These are phyloP conservation scores for Hypsizygus marmoreus DNA, from an alignment of 768 basidiomycete genomes.

Conservation along the genomic window DNA sequence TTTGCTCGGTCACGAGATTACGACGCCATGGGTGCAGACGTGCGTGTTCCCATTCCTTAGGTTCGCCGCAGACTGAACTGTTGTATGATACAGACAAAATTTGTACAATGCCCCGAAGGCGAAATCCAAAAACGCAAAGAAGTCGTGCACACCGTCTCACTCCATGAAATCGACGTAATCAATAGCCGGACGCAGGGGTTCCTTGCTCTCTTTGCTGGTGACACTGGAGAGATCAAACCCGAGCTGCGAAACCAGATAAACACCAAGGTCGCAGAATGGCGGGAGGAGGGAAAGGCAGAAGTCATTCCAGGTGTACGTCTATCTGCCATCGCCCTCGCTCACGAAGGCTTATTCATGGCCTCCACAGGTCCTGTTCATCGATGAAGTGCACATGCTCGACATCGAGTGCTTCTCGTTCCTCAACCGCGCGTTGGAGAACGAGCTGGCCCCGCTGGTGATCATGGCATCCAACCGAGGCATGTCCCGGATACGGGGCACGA, in stretches of 20 bases:
- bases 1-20: constrained; percentile 98
- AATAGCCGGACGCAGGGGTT: constrained; percentile 99
- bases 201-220: constrained; percentile 91
- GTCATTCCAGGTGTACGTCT: constrained; percentile 89
- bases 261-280: constrained; percentile 94
- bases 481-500: constrained; percentile 93
- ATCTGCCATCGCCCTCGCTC: neutral
- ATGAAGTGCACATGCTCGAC: constrained; percentile 99
- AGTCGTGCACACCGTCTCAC: constrained; percentile 94
- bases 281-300: constrained; percentile 98
- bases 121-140: constrained; percentile 98
- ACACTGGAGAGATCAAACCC: constrained; percentile 98
- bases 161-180: constrained; percentile 99
- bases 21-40: constrained; percentile 99
- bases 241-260: constrained; percentile 97
- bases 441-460: constrained; percentile 92
- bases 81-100: constrained; percentile 79
- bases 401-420: constrained; percentile 99
- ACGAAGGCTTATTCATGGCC: constrained; percentile 3
- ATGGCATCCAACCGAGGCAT: constrained; percentile 98
- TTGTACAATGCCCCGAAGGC: constrained; percentile 97
- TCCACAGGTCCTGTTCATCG: constrained; percentile 90
- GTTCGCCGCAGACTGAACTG: too few species aligned
- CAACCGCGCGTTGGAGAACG: constrained; percentile 93
- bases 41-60: constrained; percentile 44